Conservation (phyloP, 352 stramenopile genomes). For the Globisporangium cystogenes region DNA sequence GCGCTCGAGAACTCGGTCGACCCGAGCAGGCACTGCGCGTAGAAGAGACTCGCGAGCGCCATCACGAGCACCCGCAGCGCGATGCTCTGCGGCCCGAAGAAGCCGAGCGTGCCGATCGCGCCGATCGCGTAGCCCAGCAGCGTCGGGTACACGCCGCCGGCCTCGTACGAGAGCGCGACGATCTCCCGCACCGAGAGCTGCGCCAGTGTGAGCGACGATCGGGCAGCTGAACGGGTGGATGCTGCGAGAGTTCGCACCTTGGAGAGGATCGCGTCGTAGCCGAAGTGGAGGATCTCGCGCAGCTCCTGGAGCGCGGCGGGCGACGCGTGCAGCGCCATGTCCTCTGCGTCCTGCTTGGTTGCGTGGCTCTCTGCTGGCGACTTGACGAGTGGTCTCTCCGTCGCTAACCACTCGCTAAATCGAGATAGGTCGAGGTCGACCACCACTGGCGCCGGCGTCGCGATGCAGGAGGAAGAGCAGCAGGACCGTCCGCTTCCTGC, state of each 20-base stretch:
- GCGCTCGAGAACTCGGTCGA: slow-evolving; percentile 22
- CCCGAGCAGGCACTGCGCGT: slow-evolving; percentile 18
- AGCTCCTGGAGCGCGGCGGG: slow-evolving; percentile 5
- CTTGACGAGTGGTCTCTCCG: too few species aligned
- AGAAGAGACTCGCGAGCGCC: slow-evolving; percentile 17
- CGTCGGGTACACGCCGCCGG: slow-evolving; percentile 51
- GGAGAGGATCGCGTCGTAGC: slow-evolving; percentile 10
- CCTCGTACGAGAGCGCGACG: slow-evolving; percentile 42
- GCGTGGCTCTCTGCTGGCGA: too few species aligned
- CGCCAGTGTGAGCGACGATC: too few species aligned
- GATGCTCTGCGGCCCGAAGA: slow-evolving; percentile 19
- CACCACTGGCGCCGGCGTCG: too few species aligned
- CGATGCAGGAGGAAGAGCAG: too few species aligned
- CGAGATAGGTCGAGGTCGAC: too few species aligned
- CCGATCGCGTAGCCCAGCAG: slow-evolving; percentile 50
- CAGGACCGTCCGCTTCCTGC: too few species aligned
- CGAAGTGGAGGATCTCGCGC: slow-evolving; percentile 7
- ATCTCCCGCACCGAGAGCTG: slow-evolving; percentile 41
- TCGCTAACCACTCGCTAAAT: too few species aligned
- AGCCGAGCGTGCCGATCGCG: slow-evolving; percentile 28
- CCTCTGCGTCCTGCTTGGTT: too few species aligned
- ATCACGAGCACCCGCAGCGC: slow-evolving; percentile 15
- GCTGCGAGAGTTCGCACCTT: slow-evolving; percentile 8
- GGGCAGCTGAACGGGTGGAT: too few species aligned
- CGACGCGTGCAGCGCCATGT: slow-evolving; percentile 3